Evolutionary conservation across 2,329 filamentous ascomycete species (phyloP), one percentile per base, ranked within the genome.

Genomic region (Neopestalotiopsis rosae): DNA sequence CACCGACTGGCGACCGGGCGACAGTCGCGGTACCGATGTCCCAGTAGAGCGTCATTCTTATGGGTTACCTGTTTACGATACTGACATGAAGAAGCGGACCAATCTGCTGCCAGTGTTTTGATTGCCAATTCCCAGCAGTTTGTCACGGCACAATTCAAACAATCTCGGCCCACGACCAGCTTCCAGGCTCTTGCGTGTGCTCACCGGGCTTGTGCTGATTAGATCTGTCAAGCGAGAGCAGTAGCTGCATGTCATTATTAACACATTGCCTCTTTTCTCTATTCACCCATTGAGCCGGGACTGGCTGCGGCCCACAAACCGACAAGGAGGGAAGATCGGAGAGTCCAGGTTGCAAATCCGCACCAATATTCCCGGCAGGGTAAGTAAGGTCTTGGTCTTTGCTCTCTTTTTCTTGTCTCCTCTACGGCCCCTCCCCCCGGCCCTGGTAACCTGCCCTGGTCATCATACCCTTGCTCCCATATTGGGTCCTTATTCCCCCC

Each of bases 261-360:
- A 62, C 42, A 52, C 52, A 61, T 68, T 58, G 52, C 66, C 65
- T 69, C 38, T 58, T 71, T 57, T 28, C 66, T 64, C 69, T 65
- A 71, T 72, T 72, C 70, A 72, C 49, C 72, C 72, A 71, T 74
- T 73, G 70, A 74, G 70, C 72, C 71, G 71, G 69, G 61, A 70
- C 40, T 58, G 67, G 38, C 52, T 67, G 42, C 65, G 63, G 68
- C 30, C 40, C 42, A 34, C 45, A 28, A 61, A 38, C 52, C 28
- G 49, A 62, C 69, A 66, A 45, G 56, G 61, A 68, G 66, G 67
- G 66, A 7, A 40, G 49, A 67, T 58, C 64, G 66, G 42, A 67
- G 66, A n/a, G 24, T 24, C 57, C 57, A 49, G 30, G 61, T 56
- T 38, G 62, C 61, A 42, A 52, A 40, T 45, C 56, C 45, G 66